Evolutionary conservation across 345 rosid genomes (phyloP).

Genomic region (Camelina sativa): DNA sequence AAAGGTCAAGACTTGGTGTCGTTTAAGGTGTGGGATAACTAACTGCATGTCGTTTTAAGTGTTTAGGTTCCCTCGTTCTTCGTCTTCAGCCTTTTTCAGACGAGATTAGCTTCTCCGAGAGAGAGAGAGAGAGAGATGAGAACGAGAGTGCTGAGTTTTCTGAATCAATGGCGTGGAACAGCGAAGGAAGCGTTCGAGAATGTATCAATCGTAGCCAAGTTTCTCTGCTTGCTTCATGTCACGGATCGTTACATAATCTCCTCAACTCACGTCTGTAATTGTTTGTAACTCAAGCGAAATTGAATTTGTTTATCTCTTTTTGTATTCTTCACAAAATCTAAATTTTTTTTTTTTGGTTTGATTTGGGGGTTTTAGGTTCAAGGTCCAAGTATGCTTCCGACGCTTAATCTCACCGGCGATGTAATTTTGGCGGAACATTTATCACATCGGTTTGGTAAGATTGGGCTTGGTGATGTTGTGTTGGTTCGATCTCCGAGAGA

Average conservation of each 20-base stretch:
- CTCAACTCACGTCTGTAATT: conserved; percentile 56
- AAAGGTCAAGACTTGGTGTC: conserved; percentile 22
- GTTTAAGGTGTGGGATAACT: conserved; percentile 8
- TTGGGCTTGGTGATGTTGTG: conserved; percentile 73
- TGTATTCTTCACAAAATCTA: background rate
- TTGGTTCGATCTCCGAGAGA: conserved; percentile 71
- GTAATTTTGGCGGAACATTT: conserved; percentile 64
- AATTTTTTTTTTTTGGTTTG: background rate
- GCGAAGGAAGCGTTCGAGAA: conserved; percentile 50
- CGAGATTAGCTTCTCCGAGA: background rate
- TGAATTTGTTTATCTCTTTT: background rate
- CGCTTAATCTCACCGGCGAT: conserved; percentile 73
- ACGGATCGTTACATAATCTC: conserved; percentile 63
- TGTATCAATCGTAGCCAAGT: conserved; percentile 30
- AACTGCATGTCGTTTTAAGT: conserved; percentile 25
- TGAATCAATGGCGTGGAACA: conserved; percentile 49
- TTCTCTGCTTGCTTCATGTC: conserved; percentile 62
- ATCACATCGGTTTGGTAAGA: conserved; percentile 66
- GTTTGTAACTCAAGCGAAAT: background rate
- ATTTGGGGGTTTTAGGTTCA: conserved; percentile 52
- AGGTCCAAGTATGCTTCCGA: conserved; percentile 87
- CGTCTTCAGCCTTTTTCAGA: background rate
- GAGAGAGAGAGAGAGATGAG: conserved; percentile 21
- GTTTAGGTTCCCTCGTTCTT: background rate
- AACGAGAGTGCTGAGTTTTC: conserved; percentile 23